Conservation (phyloP, 1,139 yeast species). For the Ogataea hybrid region DNA sequence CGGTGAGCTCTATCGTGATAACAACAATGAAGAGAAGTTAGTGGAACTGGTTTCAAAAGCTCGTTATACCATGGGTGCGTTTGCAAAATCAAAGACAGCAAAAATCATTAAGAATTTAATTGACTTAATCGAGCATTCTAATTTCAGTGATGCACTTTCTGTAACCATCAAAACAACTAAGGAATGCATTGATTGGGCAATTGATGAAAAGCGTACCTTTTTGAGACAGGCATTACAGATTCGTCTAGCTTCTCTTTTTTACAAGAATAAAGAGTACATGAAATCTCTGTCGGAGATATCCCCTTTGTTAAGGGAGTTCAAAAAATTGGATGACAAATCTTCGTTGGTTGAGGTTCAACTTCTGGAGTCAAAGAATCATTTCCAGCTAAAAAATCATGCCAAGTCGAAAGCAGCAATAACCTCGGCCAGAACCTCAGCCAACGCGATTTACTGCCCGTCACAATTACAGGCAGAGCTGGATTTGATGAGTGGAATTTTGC, state of each 20-base stretch:
- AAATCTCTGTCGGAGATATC: slow-evolving; percentile 74
- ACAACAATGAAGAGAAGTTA: slow-evolving; percentile 49
- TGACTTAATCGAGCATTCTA: slow-evolving; percentile 68
- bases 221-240: slow-evolving; percentile 86
- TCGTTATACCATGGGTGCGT: slow-evolving; percentile 61
- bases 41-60: slow-evolving; percentile 66
- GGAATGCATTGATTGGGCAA: slow-evolving; percentile 87
- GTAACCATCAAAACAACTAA: slow-evolving; percentile 72
- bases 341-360: slow-evolving; percentile 94
- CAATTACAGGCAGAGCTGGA: slow-evolving; percentile 91
- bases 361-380: slow-evolving; percentile 86
- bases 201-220: slow-evolving; percentile 78
- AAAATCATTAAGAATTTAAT: slow-evolving; percentile 77
- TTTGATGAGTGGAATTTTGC: slow-evolving; percentile 91
- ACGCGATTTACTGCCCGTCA: slow-evolving; percentile 95
- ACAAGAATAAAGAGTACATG: slow-evolving; percentile 60
- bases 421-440: slow-evolving; percentile 95
- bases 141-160: slow-evolving; percentile 50
- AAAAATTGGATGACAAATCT: slow-evolving; percentile 92
- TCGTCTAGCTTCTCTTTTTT: slow-evolving; percentile 74
- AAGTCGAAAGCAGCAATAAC: slow-evolving; percentile 92
- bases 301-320: slow-evolving; percentile 75
- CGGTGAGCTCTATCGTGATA: slow-evolving; percentile 54
- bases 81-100: slow-evolving; percentile 94
- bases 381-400: slow-evolving; percentile 88